Evolutionary conservation across 2,329 filamentous ascomycete genomes (phyloP).

Genomic region (Pseudopyricularia javanii): DNA sequence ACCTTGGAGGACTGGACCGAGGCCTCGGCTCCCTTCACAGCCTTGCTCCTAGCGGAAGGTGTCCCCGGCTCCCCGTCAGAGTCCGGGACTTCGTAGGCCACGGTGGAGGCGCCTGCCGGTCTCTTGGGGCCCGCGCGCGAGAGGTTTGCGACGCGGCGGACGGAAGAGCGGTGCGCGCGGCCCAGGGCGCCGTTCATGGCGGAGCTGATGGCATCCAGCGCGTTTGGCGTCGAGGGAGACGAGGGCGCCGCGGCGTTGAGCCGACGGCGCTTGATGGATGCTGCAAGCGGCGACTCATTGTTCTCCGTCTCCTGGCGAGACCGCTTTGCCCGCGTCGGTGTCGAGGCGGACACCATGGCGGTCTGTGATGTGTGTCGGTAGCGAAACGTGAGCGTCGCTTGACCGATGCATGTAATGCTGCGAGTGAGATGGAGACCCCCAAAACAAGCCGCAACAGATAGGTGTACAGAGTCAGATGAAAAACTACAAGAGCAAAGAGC

Average conservation of each 20-base stretch:
- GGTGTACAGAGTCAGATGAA: no score
- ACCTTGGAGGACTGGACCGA: neutral
- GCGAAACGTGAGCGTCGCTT: neutral
- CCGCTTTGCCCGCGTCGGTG: neutral
- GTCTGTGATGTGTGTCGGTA: neutral
- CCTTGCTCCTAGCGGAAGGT: neutral
- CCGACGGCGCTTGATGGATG: slow-evolving; percentile 8
- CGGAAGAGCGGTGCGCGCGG: neutral
- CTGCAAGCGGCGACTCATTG: neutral
- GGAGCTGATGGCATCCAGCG: slow-evolving; percentile 8
- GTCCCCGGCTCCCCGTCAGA: slow-evolving; percentile 9
- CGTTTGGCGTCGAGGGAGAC: slow-evolving; percentile 10
- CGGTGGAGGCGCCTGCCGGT: neutral
- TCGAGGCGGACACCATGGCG: neutral
- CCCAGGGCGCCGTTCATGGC: slow-evolving; percentile 7
- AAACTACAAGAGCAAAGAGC: no score
- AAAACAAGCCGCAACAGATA: no score
- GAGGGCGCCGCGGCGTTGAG: slow-evolving; percentile 3
- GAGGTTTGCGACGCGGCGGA: neutral
- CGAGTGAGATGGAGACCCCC: no score
- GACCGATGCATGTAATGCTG: neutral
- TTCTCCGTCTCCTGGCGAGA: neutral
- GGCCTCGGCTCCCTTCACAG: neutral
- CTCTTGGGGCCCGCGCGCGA: neutral
- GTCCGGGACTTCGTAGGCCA: slow-evolving; percentile 11